These are phyloP conservation scores for Panaeolus cyanescens DNA, from an alignment of 768 basidiomycete species.

Conservation along the genomic window DNA sequence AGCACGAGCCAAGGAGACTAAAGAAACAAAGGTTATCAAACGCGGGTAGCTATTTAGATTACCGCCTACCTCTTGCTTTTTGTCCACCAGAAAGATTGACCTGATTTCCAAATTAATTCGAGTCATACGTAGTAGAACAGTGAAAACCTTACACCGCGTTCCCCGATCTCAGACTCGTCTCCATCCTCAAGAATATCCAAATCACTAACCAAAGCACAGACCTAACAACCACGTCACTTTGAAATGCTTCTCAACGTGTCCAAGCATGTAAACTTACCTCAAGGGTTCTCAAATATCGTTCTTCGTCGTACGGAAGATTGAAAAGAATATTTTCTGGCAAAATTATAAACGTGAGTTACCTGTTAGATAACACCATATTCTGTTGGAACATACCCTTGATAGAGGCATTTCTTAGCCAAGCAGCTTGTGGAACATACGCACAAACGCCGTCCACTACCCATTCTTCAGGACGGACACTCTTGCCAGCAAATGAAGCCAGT, in stretches of 20 bases:
- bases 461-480: constrained; percentile 46
- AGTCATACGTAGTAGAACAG: background rate
- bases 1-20: constrained; percentile 62
- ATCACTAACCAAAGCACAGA: constrained; percentile 71
- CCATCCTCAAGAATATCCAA: constrained; percentile 85
- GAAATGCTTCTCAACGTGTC: constrained; percentile 17
- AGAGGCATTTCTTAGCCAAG: constrained; percentile 77
- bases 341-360: background rate
- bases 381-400: constrained; percentile 43
- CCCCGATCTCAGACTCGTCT: constrained; percentile 86
- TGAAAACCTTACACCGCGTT: constrained; percentile 62
- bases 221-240: constrained; percentile 28
- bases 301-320: constrained; percentile 68
- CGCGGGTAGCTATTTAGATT: constrained; percentile 47
- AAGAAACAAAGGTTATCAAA: background rate
- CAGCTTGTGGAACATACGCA: constrained; percentile 83
- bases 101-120: constrained; percentile 20
- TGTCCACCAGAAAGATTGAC: constrained; percentile 62
- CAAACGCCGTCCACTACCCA: constrained; percentile 82
- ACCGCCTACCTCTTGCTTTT: constrained; percentile 57
- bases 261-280: constrained; percentile 53
- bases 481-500: constrained; percentile 58
- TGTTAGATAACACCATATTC: background rate
- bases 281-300: constrained; percentile 76
- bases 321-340: constrained; percentile 72